A percentile compares a stretch with the other conserved stretches of the same genome.
Evolutionary conservation across 2,329 filamentous ascomycete genomes (phyloP).

Genomic region (Zarea fungicola): DNA sequence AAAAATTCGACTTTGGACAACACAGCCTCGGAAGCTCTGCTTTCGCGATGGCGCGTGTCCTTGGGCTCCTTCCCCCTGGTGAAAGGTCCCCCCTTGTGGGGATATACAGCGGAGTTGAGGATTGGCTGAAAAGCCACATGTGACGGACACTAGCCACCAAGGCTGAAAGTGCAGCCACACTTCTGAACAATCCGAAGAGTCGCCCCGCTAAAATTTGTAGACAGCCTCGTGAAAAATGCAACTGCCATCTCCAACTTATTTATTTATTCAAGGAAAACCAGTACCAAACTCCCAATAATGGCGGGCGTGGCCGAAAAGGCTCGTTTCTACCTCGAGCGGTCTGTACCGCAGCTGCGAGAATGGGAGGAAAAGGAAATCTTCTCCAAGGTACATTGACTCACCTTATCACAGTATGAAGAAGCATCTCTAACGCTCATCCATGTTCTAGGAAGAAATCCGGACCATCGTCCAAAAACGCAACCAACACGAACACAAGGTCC

Average conservation of each 20-base stretch:
- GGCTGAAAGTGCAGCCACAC: conserved; percentile 15
- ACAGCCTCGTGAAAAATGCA: conserved; percentile 20
- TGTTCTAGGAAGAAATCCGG: conserved; percentile 74
- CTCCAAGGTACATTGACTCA: conserved; percentile 51
- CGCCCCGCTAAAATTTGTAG: conserved; percentile 22
- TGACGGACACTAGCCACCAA: conserved; percentile 11
- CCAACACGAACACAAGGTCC: conserved; percentile 86
- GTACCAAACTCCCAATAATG: conserved; percentile 46
- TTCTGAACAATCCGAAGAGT: too few species aligned
- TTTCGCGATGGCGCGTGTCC: conserved; percentile 5
- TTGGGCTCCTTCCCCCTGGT: neutral
- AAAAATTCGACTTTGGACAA: neutral
- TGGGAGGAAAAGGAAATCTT: conserved; percentile 92
- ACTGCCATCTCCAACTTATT: neutral
- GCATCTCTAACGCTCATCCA: neutral
- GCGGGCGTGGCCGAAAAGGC: conserved; percentile 86
- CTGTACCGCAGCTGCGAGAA: conserved; percentile 85
- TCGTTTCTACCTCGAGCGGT: conserved; percentile 88
- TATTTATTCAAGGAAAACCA: neutral
- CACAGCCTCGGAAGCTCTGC: conserved; percentile 4
- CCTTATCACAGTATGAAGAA: neutral
- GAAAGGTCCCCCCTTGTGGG: neutral
- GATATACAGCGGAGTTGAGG: neutral
- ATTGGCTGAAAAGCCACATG: conserved; percentile 4
- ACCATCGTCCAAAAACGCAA: conserved; percentile 86